These are phyloP conservation scores for Irpex sp. DNA, from an alignment of 1,284 basidiomycete species.

Conservation along the genomic window DNA sequence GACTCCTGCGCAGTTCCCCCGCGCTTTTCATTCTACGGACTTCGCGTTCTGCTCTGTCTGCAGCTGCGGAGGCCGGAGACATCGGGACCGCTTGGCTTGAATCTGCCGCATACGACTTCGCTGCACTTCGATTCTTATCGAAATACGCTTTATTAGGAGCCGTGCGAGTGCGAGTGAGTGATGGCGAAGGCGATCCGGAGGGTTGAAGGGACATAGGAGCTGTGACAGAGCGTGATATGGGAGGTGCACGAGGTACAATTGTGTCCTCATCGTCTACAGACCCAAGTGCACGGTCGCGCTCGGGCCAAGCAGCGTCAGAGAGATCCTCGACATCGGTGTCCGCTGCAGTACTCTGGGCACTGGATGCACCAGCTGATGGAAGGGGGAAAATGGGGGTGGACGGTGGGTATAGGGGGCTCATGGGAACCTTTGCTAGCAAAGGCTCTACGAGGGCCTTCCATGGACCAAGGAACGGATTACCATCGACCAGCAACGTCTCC, in stretches of 20 bases:
- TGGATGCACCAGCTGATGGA: conserved; percentile 38
- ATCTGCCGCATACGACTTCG: conserved; percentile 17
- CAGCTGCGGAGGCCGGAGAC: conserved; percentile 10
- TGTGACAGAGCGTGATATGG: conserved; percentile 47
- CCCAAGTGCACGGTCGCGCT: conserved; percentile 16
- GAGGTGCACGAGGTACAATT: conserved; percentile 59
- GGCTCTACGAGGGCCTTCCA: conserved; percentile 90
- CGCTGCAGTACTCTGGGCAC: conserved; percentile 34
- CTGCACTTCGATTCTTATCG: conserved; percentile 38
- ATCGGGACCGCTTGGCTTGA: conserved; percentile 5
- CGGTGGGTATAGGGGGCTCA: conserved; percentile 61
- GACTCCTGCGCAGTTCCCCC: conserved; percentile 64
- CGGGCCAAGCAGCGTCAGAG: conserved; percentile 38
- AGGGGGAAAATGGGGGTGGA: conserved; percentile 60
- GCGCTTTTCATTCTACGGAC: conserved; percentile 85
- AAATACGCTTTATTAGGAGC: conserved; percentile 64
- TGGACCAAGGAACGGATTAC: conserved; percentile 89
- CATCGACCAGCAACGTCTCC: conserved; percentile 87
- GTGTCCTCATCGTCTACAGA: conserved; percentile 63
- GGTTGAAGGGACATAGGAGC: conserved; percentile 26
- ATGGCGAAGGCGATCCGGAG: conserved; percentile 38
- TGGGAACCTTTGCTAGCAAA: conserved; percentile 57
- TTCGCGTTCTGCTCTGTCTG: conserved; percentile 49
- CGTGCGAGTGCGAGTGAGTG: conserved; percentile 61
- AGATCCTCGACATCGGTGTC: conserved; percentile 52